Conservation (phyloP, 495 filamentous ascomycete species). For the Coniosporium apollinis region DNA sequence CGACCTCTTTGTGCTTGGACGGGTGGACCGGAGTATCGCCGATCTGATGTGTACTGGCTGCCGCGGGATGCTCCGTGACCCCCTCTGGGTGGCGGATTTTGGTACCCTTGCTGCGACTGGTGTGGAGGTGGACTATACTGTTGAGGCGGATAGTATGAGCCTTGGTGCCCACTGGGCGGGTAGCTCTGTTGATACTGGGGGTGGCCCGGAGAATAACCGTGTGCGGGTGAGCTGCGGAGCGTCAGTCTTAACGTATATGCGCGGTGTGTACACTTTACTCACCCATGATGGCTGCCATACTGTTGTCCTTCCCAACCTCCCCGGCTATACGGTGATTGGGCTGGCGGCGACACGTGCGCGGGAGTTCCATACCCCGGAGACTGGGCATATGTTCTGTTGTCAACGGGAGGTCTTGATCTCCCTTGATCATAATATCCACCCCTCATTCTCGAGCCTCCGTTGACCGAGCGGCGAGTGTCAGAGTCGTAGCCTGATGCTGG, state of each 20-base stretch:
- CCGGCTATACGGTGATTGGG: constrained; percentile 47
- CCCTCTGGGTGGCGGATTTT: constrained; percentile 33
- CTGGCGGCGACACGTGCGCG: constrained; percentile 31
- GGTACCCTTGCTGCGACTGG: constrained; percentile 32
- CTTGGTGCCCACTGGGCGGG: constrained; percentile 27
- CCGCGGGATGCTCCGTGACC: constrained; percentile 38
- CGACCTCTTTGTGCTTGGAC: constrained; percentile 8
- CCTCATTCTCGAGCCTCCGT: constrained; percentile 12
- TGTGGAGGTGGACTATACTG: constrained; percentile 38
- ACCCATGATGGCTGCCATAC: constrained; percentile 45
- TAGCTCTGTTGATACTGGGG: constrained; percentile 36
- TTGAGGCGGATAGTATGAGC: constrained; percentile 34
- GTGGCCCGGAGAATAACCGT: constrained; percentile 28
- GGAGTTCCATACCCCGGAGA: constrained; percentile 17
- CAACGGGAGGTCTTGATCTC: constrained; percentile 3
- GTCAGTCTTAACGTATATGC: constrained; percentile 3
- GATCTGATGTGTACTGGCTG: constrained; percentile 36
- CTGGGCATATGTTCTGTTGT: constrained; percentile 7
- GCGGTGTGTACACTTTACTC: constrained; percentile 15
- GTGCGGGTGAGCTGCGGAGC: constrained; percentile 17
- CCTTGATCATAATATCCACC: constrained; percentile 9
- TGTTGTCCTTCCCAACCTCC: constrained; percentile 39
- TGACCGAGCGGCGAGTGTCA: no score
- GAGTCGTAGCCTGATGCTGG: no score
- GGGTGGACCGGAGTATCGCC: constrained; percentile 29